Percentiles rank a stretch among this genome's conserved stretches.
These are phyloP conservation scores for Dothiorella sarmentorum DNA, from an alignment of 2,329 filamentous ascomycete genomes.

Conservation along the genomic window DNA sequence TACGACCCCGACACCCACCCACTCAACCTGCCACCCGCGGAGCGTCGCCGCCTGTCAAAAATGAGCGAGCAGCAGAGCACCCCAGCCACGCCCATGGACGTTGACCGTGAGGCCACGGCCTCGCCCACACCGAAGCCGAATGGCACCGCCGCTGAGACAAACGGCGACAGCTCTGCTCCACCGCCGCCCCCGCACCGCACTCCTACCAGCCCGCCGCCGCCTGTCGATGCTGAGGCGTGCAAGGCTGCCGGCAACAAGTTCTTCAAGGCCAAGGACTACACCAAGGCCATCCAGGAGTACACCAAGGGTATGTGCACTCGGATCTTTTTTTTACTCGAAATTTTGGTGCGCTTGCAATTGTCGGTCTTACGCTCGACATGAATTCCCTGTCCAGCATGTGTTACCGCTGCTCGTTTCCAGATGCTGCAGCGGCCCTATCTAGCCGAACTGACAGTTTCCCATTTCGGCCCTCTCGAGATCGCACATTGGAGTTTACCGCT, in stretches of 20 bases:
- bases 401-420: neutral
- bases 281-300: constrained; percentile 85
- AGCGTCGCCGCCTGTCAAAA: constrained; percentile 70
- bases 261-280: constrained; percentile 92
- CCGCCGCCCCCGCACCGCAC: constrained; percentile 68
- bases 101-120: constrained; percentile 62
- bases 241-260: constrained; percentile 94
- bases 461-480: constrained; percentile 21
- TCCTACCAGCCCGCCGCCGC: constrained; percentile 48
- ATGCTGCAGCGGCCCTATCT: neutral
- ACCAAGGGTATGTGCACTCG: constrained; percentile 69
- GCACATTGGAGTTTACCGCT: constrained; percentile 1
- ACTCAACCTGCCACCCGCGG: constrained; percentile 84
- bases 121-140: constrained; percentile 53
- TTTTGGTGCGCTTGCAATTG: constrained; percentile 2
- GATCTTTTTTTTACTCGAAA: neutral
- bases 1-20: constrained; percentile 73
- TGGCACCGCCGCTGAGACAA: constrained; percentile 42
- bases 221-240: constrained; percentile 81
- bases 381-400: neutral
- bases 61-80: constrained; percentile 48
- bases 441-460: neutral
- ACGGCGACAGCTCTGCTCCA: constrained; percentile 43
- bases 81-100: constrained; percentile 64
- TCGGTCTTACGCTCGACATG: neutral